Base-by-base conservation (phyloP, 1,284 basidiomycete species). In the Coniophora puteana region DNA sequence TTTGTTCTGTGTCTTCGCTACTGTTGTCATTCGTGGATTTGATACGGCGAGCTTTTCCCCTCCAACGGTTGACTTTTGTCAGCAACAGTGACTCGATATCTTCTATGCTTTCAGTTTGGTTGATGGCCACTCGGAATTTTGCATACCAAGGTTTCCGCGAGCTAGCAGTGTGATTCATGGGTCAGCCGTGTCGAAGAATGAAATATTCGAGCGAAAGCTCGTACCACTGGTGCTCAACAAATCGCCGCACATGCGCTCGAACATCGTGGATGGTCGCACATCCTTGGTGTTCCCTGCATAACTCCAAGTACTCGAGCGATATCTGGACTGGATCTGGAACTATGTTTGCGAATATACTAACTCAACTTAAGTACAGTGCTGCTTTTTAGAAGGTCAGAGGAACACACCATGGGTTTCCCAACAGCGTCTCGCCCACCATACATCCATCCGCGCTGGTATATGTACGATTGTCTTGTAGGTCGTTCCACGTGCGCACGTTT, bases 351-450 rank as follows among this genome's bases (percentile, higher is more conserved):
- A 86, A 85, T 21, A 84, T 49, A 49, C 81, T 27, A 8, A 12
- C 16, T 34, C 5, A 21, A 11, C 22, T 5, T 47, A 21, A 44
- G 21, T 3, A 58, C 18, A 41, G 26, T 14, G 13, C 14, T 32
- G 36, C 14, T 27, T 16, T 20, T 21, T 23, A 34, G 18, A 31
- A 40, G 44, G 16, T 26, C 27, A 39, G 27, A 28, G 34, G 50
- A 22, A 54, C 72, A 24, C 44, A 86, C 84, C 73, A 78, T 23
- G 86, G 83, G 59, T 87, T 83, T 20, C 72, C 76, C 6, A 88
- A 62, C 25, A 89, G 59, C 14, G 75, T 72, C 57, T 89, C 85
- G 7, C 83, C 87, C 3, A 88, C 80, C 86, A 89, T 89, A 45
- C 83, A 58, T 7, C 86, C 87, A 51, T 84, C 77, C 30, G 83